Evolutionary conservation across 768 basidiomycete genomes (phyloP), one percentile per base, ranked within the genome.

Genomic region (Leccinellum luteum): DNA sequence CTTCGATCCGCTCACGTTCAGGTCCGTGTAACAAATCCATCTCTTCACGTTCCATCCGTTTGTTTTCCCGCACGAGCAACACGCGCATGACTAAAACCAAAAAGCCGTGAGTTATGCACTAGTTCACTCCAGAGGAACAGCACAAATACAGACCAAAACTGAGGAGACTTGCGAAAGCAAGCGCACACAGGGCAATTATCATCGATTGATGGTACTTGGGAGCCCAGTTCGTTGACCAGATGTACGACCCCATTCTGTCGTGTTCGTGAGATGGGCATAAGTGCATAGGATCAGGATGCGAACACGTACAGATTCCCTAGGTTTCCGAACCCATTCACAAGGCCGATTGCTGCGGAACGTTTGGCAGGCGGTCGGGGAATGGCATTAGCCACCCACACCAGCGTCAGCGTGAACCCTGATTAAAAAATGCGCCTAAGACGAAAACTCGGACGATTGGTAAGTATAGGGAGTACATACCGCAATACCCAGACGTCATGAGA

Each of bases 121-220:
- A 13, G 5, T 48, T 8, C 12, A 21, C 10, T 30, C 9, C 4
- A 31, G 19, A 6, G 25, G 48, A 17, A 10, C 9, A 32, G 13
- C n/a, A 49, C 9, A 19, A 49, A 48, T 19, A 65, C 72, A 55
- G 38, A 80, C 78, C 59, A 9, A 76, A 47, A 15, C 73, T 66
- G 17, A 80, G 68, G 1, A 66, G 44, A 6, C 69, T 66, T 35
- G 70, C 61, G 19, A 78, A 58, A 3, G 60, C 64, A 13, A 81
- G 63, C 14, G 72, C 62, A 12, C 66, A 69, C 21, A 78, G 59
- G 7, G 73, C 73, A 52, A 87, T 83, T 41, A 75, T 73, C 83
- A 87, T 84, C 0, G 84, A 84, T 44, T 75, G 84, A 49, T 85
- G 84, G 62, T 87, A 87, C 58, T 77, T 62, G 1, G 86, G 85